A percentile compares a stretch with the other conserved stretches of the same genome.
Conservation (phyloP, 2,329 filamentous ascomycete species). For the Grosmannia clavigera region DNA sequence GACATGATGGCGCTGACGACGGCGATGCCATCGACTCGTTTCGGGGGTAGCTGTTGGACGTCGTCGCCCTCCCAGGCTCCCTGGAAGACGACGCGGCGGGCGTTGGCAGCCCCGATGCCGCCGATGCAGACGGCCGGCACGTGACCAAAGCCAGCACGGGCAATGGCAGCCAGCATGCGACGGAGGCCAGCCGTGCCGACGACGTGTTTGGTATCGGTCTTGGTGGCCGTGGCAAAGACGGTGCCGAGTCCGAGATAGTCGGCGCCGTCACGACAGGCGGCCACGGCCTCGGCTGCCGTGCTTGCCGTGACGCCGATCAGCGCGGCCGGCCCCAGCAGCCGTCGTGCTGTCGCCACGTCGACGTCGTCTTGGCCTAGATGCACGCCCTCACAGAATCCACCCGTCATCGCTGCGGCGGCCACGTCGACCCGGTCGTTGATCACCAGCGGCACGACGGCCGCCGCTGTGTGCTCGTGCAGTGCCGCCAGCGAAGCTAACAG, state of each 20-base stretch:
- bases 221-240: conserved; percentile 72
- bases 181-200: conserved; percentile 63
- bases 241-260: conserved; percentile 88
- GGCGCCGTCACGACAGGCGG: conserved; percentile 63
- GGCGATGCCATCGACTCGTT: conserved; percentile 66
- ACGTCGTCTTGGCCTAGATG: conserved; percentile 95
- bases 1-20: conserved; percentile 83
- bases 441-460: conserved; percentile 62
- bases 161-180: conserved; percentile 51
- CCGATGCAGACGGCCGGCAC: conserved; percentile 73
- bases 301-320: conserved; percentile 87
- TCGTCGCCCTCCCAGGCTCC: conserved; percentile 23
- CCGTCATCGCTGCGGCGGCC: conserved; percentile 71
- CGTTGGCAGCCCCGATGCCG: conserved; percentile 68
- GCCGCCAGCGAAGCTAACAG: conserved; percentile 58
- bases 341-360: conserved; percentile 44
- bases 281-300: conserved; percentile 57
- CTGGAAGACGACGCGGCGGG: conserved; percentile 63
- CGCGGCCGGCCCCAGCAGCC: conserved; percentile 58
- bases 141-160: conserved; percentile 27
- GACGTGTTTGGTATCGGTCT: conserved; percentile 58
- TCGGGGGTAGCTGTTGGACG: conserved; percentile 21
- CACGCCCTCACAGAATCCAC: conserved; percentile 78
- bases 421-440: conserved; percentile 93
- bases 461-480: conserved; percentile 57